Evolutionary conservation across 2,329 filamentous ascomycete genomes (phyloP), one percentile per base, ranked within the genome.

Genomic region (Fusarium fujikuroi): DNA sequence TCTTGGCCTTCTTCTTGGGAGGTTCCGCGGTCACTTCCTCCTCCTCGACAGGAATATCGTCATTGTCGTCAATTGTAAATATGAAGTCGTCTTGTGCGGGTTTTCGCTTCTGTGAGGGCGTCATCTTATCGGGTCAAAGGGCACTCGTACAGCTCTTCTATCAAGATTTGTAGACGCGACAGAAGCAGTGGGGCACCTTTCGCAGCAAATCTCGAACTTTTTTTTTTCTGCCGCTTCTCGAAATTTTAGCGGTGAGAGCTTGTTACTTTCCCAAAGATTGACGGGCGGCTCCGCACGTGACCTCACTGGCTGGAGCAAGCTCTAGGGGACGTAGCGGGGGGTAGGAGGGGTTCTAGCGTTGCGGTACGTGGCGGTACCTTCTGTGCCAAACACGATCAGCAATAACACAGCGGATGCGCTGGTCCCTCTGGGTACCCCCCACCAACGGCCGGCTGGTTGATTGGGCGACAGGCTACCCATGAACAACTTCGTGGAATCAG

Each of bases 31-130:
- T 67, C 56, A 79, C 64, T 77, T 83, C 80, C 81, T 90, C 84
- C 83, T 90, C 85, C 78, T 89, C 81, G 81, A 87, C 62, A 61
- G 84, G 80, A 18, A 85, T 80, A 21, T 87, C 86, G 43, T 90
- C 88, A 69, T 87, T 87, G 76, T 91, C 89, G 58, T 88, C 89
- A 61, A 91, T 85, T 19, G 89, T 91, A 72, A 86, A 85, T 69
- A 91, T 84, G 66, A 91, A 90, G 64, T 90, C 88, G 76, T 90
- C 88, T 63, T 86, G 84, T 52, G 82, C 79, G 18, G 83, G 80
- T 74, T 87, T 87, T 72, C 87, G 84, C 72, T 88, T 88, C 30
- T 84, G 81, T 47, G 81, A 81, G 63, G 85, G 84, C 50, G 85
- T 83, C 86, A 88, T 87, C 50, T 75, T 82, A 72, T 47, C 30